A percentile compares a stretch with the other conserved stretches of the same genome.
Conservation (phyloP, 1,284 basidiomycete species). For the Rhodotorula sp. region DNA sequence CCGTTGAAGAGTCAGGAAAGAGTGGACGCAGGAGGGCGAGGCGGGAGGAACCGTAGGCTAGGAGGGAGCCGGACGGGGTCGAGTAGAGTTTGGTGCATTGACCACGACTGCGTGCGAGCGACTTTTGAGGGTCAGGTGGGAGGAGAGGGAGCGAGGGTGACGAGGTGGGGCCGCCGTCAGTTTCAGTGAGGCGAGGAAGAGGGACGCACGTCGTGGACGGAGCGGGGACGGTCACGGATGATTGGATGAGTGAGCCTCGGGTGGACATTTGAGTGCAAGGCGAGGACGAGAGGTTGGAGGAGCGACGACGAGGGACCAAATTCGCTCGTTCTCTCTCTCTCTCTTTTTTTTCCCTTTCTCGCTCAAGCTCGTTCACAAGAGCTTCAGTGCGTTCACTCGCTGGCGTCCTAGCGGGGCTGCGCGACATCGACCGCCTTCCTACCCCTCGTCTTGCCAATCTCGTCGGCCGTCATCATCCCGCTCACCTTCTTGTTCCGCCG, state of each 20-base stretch:
- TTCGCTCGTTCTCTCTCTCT: too few species aligned
- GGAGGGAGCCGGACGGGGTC: constrained; percentile 18
- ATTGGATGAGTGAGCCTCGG: constrained; percentile 8
- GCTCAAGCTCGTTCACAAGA: too few species aligned
- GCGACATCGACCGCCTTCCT: constrained; percentile 37
- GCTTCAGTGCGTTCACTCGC: too few species aligned
- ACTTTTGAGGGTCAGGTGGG: not conserved
- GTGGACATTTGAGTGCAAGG: constrained; percentile 14
- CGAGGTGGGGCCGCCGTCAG: not conserved
- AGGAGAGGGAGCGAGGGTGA: not conserved
- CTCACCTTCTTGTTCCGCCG: constrained; percentile 43
- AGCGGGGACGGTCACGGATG: constrained; percentile 20
- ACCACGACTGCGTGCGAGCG: constrained; percentile 20
- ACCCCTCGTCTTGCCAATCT: constrained; percentile 42
- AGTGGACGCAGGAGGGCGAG: constrained; percentile 33
- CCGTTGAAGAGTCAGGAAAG: not conserved
- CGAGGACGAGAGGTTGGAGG: too few species aligned
- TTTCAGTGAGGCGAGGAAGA: not conserved
- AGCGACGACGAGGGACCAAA: too few species aligned
- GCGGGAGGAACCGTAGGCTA: constrained; percentile 35
- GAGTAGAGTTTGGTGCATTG: constrained; percentile 33
- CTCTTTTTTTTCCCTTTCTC: too few species aligned
- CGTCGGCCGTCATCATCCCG: constrained; percentile 45
- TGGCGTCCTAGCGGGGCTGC: too few species aligned
- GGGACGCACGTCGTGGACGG: constrained; percentile 27